A percentile compares a stretch with the other conserved stretches of the same genome.
Evolutionary conservation across 1,284 basidiomycete species (phyloP).

Genomic region (Fomitopsis schrenkii): DNA sequence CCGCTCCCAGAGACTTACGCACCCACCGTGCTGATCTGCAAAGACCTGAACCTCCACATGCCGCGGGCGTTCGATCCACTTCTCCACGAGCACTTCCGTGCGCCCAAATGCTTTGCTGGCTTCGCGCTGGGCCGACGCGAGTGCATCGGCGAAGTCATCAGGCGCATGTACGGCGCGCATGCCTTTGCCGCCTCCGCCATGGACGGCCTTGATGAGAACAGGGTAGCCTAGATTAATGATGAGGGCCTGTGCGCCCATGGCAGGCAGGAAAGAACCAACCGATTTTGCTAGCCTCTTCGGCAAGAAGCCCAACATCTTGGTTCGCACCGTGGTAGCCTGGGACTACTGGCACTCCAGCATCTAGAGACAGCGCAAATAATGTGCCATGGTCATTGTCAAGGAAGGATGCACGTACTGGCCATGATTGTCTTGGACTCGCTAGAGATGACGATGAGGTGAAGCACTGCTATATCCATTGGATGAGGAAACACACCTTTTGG

Average conservation of each 20-base stretch:
- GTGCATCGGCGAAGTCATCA: conserved; percentile 70
- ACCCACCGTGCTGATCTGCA: conserved; percentile 72
- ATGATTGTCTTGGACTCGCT: conserved; percentile 91
- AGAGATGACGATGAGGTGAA: conserved; percentile 6
- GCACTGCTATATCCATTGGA: background rate
- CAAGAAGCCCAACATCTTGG: conserved; percentile 66
- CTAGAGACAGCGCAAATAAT: conserved; percentile 28
- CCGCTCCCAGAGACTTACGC: conserved; percentile 88
- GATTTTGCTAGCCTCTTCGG: conserved; percentile 68
- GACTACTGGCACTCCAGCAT: conserved; percentile 89
- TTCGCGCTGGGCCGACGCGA: conserved; percentile 85
- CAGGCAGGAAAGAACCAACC: conserved; percentile 33
- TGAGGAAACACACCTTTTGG: conserved; percentile 63
- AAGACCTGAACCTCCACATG: conserved; percentile 93
- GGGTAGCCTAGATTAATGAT: conserved; percentile 62
- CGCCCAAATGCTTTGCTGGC: conserved; percentile 86
- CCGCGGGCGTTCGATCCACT: conserved; percentile 79
- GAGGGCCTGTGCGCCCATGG: background rate
- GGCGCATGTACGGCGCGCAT: conserved; percentile 83
- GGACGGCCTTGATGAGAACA: conserved; percentile 92
- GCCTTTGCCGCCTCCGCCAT: conserved; percentile 96
- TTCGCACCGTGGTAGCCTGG: conserved; percentile 85
- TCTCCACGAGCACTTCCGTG: conserved; percentile 81
- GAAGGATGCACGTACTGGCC: conserved; percentile 49
- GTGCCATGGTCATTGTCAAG: background rate